Conservation (phyloP, 23 red algal species). For the Cyanidium caldarium region DNA sequence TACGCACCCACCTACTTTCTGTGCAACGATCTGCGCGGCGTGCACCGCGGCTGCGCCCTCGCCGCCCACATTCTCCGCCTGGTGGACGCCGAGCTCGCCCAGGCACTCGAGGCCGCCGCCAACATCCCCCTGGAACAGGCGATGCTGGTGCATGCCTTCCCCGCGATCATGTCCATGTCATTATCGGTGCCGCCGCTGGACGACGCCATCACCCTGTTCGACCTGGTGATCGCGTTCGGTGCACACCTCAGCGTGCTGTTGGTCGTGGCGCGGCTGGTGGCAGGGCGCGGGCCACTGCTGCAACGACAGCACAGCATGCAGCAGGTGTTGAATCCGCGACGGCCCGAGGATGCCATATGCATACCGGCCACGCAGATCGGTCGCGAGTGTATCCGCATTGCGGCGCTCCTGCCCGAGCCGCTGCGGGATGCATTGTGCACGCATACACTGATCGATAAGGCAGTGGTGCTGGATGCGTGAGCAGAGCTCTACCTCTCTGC, state of each 20-base stretch:
- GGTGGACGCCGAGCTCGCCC: not conserved
- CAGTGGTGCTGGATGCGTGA: too few relatives aligned
- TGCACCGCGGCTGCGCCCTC: not conserved
- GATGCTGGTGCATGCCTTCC: not conserved
- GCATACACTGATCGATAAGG: not conserved
- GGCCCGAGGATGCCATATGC: not conserved
- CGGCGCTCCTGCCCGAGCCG: not conserved
- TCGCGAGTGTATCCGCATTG: not conserved
- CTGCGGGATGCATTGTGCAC: not conserved
- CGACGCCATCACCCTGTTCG: not conserved
- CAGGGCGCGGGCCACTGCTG: not conserved
- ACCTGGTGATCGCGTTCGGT: not conserved
- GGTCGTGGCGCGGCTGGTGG: not conserved
- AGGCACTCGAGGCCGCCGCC: not conserved
- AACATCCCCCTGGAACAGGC: not conserved
- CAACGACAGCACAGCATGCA: not conserved
- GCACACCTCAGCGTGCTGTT: slow-evolving; percentile 1
- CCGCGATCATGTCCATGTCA: not conserved
- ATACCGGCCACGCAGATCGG: not conserved
- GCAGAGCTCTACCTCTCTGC: too few relatives aligned
- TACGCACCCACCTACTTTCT: not conserved
- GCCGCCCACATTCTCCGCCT: not conserved
- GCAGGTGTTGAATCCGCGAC: not conserved
- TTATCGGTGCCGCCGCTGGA: not conserved
- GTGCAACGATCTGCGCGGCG: not conserved